Evolutionary conservation across 176 grass and related monocot species (phyloP).

Genomic region (Saccharum officinarum): DNA sequence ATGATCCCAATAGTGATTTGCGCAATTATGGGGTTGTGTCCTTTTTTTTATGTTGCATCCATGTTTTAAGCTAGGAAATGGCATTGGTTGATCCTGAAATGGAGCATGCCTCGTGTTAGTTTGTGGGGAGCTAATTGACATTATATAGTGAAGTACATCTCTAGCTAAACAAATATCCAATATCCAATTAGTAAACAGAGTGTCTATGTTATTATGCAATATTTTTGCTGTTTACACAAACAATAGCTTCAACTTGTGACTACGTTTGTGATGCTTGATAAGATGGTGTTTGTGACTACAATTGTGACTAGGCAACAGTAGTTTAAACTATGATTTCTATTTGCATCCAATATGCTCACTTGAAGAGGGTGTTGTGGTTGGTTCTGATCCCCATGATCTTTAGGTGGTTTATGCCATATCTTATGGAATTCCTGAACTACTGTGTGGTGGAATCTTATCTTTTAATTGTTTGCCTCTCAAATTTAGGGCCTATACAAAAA

Average conservation of each 20-base stretch:
- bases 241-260: background rate
- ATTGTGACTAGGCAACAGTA: background rate
- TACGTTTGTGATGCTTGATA: background rate
- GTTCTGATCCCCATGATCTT: background rate
- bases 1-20: background rate
- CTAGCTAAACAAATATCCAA: background rate
- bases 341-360: conserved; percentile 2
- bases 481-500: background rate
- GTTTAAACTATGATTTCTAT: conserved; percentile 1
- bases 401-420: background rate
- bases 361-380: background rate
- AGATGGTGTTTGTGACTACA: background rate
- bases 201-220: background rate
- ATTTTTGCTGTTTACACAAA: background rate
- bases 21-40: background rate
- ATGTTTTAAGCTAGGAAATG: background rate
- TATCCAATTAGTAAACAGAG: background rate
- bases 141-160: background rate
- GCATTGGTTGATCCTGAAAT: background rate
- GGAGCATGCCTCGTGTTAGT: background rate
- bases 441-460: background rate
- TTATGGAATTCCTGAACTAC: background rate
- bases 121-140: background rate
- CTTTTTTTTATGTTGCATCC: background rate
- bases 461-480: background rate